Evolutionary conservation across 31 red algal genomes (phyloP).

Genomic region (Porphyra umbilicalis): DNA sequence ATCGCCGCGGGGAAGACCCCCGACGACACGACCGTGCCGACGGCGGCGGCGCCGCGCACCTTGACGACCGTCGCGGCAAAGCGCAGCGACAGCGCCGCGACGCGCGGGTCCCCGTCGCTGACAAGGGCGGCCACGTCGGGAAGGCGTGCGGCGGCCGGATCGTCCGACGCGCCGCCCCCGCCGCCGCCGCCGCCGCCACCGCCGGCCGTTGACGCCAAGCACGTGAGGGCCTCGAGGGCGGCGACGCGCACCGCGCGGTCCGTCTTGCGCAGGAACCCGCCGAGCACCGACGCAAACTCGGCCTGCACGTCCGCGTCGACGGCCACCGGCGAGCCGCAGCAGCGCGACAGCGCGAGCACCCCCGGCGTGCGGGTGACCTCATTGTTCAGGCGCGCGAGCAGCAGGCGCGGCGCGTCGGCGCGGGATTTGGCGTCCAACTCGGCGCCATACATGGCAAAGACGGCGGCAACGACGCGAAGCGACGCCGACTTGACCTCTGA

Average conservation of each 20-base stretch:
- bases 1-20: background rate
- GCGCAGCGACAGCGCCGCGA: conserved; percentile 38
- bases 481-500: conserved; percentile 88
- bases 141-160: conserved; percentile 6
- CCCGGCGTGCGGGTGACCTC: conserved; percentile 66
- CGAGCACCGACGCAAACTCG: conserved; percentile 1
- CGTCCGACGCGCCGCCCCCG: background rate
- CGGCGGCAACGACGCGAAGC: conserved; percentile 42
- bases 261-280: conserved; percentile 57
- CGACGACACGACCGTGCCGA: background rate
- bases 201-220: background rate
- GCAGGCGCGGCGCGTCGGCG: conserved; percentile 20
- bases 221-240: conserved; percentile 42
- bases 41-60: conserved; percentile 6
- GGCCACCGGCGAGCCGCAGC: background rate
- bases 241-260: conserved; percentile 50
- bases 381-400: conserved; percentile 52
- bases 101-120: conserved; percentile 40
- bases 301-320: background rate
- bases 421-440: conserved; percentile 34
- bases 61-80: conserved; percentile 42
- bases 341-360: conserved; percentile 23
- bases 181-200: background rate
- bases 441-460: conserved; percentile 33
- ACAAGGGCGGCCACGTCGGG: conserved; percentile 51